Base-by-base conservation (phyloP, 164 flowering plant species). In the Euptelea pleiosperma region DNA sequence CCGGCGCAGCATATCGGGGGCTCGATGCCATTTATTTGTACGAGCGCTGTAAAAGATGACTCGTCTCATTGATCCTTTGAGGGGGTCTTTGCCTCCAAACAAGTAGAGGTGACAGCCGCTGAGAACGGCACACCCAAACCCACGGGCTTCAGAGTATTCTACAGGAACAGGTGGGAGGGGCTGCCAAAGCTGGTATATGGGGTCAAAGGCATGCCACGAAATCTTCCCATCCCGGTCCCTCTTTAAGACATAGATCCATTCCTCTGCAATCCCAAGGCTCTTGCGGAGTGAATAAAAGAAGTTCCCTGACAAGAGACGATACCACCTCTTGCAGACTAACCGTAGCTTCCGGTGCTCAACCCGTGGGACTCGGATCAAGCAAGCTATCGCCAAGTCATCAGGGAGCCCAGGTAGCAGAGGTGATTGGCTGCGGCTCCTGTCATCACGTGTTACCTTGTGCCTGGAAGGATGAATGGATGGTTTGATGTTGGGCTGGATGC, bases 391-490 rank as follows among this genome's bases (percentile, higher is more conserved):
- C 59, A 86, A 86, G 68, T 89, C 96, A 73, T 89, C 96, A 1
- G 96, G 96, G n/a, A 89, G 91, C 46, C 93, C 96, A 8, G 96
- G 96, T 22, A 89, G 75, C 42, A 89, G 74, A 65, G 91, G 96
- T 44, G 82, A 76, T 42, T 78, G 89, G 62, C 53, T 79, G 41
- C 85, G 62, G 63, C 61, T 80, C 51, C 86, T 69, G 24, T 75
- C 81, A 31, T 75, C 81, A 25, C 84, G 79, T 19, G 74, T 21
- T 33, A 81, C 69, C 64, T 77, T 84, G 44, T 62, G 71, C 63
- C 79, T 69, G 14, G 85, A 59, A 30, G 92, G 85, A 64, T 89
- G 93, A 59, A 89, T 76, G 28, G 90, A 89, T 52, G 84, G 80
- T 68, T 80, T 86, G 55, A 83, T 80, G 62, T 73, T 71, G 18